These are phyloP conservation scores for Darksidea phi DNA, from an alignment of 495 filamentous ascomycete species.

Conservation along the genomic window DNA sequence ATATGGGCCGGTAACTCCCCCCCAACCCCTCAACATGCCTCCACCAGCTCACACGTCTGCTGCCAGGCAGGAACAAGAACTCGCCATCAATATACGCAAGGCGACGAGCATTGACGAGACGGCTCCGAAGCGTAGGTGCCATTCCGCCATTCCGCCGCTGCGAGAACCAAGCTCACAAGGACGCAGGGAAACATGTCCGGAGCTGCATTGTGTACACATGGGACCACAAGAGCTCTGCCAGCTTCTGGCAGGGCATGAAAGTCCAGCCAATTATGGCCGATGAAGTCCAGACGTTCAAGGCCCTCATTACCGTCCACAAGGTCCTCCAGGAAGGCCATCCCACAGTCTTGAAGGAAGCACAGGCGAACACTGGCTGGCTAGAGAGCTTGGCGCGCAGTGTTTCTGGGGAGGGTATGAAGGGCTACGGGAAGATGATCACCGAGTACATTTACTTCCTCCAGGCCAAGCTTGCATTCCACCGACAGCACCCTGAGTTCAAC, in stretches of 20 bases:
- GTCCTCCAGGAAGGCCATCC: constrained; percentile 96
- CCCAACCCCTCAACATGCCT: not conserved
- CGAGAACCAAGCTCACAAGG: constrained; percentile 34
- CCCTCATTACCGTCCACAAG: constrained; percentile 70
- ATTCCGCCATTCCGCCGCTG: not conserved
- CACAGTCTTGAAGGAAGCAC: constrained; percentile 79
- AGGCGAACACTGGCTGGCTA: constrained; percentile 84
- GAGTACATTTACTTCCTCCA: constrained; percentile 95
- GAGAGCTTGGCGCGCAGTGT: constrained; percentile 82
- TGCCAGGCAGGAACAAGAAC: constrained; percentile 81
- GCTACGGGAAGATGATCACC: constrained; percentile 86
- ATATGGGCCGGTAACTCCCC: constrained; percentile 54
- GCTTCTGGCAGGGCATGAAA: constrained; percentile 99
- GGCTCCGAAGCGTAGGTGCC: constrained; percentile 77
- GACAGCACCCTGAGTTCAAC: constrained; percentile 97
- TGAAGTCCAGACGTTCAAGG: constrained; percentile 61
- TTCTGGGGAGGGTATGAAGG: constrained; percentile 77
- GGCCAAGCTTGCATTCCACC: constrained; percentile 89
- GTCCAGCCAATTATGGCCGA: constrained; percentile 98
- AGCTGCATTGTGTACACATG: constrained; percentile 98
- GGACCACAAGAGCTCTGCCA: constrained; percentile 95
- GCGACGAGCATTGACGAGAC: constrained; percentile 94
- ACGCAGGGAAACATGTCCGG: constrained; percentile 86
- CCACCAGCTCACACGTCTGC: constrained; percentile 33
- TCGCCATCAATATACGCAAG: constrained; percentile 94